A percentile compares a stretch with the other conserved stretches of the same genome.
phyloP scores from a whole-genome alignment of 78 protist genomes.

The Dictyostelium citrinum region DNA sequence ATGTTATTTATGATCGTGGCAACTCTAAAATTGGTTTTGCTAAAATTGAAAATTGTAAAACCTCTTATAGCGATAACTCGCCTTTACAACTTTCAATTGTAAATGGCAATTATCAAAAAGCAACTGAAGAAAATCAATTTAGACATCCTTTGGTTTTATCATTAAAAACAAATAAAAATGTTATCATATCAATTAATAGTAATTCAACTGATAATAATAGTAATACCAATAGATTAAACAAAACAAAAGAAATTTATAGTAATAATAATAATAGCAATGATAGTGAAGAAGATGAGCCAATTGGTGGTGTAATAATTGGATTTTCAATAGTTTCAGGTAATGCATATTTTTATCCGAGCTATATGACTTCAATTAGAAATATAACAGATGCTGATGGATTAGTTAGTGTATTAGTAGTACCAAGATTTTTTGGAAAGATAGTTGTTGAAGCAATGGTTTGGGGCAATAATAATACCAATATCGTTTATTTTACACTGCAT shows the following conservation, averaged over 20 bases:
- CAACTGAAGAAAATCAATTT: not conserved
- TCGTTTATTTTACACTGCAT: not conserved
- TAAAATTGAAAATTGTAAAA: not conserved
- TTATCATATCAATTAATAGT: not conserved
- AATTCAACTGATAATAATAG: not conserved
- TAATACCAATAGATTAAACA: not conserved
- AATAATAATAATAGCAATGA: not conserved
- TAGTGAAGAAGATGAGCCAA: not conserved
- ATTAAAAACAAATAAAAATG: not conserved
- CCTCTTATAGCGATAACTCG: not conserved
- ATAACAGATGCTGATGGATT: not conserved
- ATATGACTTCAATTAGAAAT: not conserved
- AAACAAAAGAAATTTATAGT: not conserved
- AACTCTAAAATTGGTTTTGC: slow-evolving; percentile 40
- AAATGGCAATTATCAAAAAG: not conserved
- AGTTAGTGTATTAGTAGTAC: not conserved
- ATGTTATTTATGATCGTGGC: slow-evolving; percentile 28
- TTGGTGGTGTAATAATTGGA: slow-evolving; percentile 7
- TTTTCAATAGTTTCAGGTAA: not conserved
- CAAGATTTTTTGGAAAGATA: not conserved
- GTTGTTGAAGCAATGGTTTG: not conserved
- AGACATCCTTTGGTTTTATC: not conserved
- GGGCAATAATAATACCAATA: not conserved
- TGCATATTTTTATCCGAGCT: slow-evolving; percentile 4
- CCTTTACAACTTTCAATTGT: not conserved